Base-by-base conservation (phyloP, 108 stramenopile genomes). In the Cyclotella sp. region DNA sequence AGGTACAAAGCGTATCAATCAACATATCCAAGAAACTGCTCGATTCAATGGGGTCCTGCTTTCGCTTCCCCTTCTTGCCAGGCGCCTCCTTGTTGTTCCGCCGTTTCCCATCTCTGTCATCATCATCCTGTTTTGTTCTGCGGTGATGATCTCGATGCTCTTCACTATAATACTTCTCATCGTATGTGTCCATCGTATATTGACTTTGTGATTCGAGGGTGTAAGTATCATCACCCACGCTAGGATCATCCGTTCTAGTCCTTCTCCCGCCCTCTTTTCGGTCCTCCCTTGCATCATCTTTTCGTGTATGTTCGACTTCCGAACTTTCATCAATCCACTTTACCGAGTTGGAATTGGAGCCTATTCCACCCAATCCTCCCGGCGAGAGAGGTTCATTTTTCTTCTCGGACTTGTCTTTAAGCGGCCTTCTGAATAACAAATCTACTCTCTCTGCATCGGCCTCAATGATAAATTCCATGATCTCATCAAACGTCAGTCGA, bases 391-490 rank as follows among this genome's bases (percentile, higher is more conserved):
- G 29, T 30, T 34, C 53, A 18, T 21, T 18, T 11, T 59, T 68
- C 15, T 73, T 45, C 15, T 42, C 70, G 27, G 44, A 41, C 40
- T 78, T 77, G 22, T 90, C 89, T 73, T 91, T 92, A 19, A 77
- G 66, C 9, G 93, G 93, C 28, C 93, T 75, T 0, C 93, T 91
- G 73, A 95, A 95, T 68, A 95, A 75, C 71, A 95, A 81, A 70
- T 89, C 85, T 29, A 95, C 93, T 57, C 84, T 53, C 52, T 95
- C 93, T 7, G 90, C 88, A 75, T 95, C 93, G 9, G 93, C 93
- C 68, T 90, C 91, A 81, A 95, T 95, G 57, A 95, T 95, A 66
- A 92, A 91, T 47, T 95, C 93, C 93, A 95, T 95, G 66, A 95
- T 95, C 68, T 95, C 91, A 77, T 95, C 93, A 82, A 95, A 95